Evolutionary conservation across 192 early-diverging fungal species (phyloP).

Genomic region (Umbelopsis sp.): DNA sequence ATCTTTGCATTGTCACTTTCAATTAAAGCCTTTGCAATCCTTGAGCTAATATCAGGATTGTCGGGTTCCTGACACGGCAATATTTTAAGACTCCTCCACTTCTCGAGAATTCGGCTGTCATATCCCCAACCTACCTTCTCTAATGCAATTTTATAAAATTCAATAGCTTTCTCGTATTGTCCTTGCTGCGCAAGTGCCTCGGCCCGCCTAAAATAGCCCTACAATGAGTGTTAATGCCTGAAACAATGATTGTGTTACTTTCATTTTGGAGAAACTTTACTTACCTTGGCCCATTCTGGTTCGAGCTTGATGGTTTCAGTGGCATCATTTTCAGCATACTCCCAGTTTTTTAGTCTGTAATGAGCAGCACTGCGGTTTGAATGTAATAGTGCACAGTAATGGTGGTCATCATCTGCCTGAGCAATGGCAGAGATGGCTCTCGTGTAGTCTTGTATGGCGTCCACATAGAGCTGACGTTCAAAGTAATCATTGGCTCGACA

Average conservation of each 20-base stretch:
- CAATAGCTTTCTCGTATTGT: constrained; percentile 52
- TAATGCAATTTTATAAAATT: constrained; percentile 45
- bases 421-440: constrained; percentile 33
- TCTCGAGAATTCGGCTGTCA: not conserved
- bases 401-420: constrained; percentile 38
- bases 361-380: constrained; percentile 40
- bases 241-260: too few relatives aligned
- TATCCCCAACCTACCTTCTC: constrained; percentile 26
- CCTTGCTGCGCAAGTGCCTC: constrained; percentile 57
- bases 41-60: constrained; percentile 48
- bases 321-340: constrained; percentile 38
- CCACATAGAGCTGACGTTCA: constrained; percentile 52
- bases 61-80: constrained; percentile 51
- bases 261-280: too few relatives aligned
- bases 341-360: constrained; percentile 1
- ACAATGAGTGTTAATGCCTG: not conserved
- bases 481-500: constrained; percentile 57
- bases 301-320: constrained; percentile 34
- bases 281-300: constrained; percentile 44
- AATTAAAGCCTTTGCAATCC: constrained; percentile 57
- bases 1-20: constrained; percentile 58
- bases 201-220: constrained; percentile 68
- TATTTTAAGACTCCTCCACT: not conserved
- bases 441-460: constrained; percentile 49
- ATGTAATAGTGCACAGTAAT: constrained; percentile 43